Base-by-base conservation (phyloP, 345 rosid genomes). In the Arabis hirsuta region DNA sequence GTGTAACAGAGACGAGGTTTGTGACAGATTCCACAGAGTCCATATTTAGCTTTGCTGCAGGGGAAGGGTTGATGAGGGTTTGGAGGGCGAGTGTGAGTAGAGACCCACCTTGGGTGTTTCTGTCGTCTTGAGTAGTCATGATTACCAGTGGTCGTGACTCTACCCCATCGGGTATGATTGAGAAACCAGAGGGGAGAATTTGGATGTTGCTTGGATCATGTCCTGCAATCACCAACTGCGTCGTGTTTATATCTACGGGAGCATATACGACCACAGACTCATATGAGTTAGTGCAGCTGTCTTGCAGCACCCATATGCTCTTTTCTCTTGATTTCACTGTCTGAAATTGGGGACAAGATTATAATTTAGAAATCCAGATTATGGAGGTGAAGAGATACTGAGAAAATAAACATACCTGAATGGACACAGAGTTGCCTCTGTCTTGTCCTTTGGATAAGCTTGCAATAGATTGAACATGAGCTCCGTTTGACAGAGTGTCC, bases 121-220 rank as follows among this genome's bases (percentile, higher is more conserved):
- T 88, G 80, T 95, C 90, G 80, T 88, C 96, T 27, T 82, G 88
- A 82, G 85, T 80, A 1, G 98, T 86, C 72, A 86, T 87, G 82
- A 95, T 90, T 71, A 95, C 97, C 20, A 91, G 69, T 39, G 96
- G 94, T 60, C 99, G 81, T 3, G 97, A 87, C 74, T 95, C 99
- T 2, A 87, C 67, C 58, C 98, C 97, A 7, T 95, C 98, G 0
- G 97, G 96, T 36, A 95, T 91, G 76, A 95, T 88, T 2, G 98
- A 88, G 88, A 95, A 95, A 34, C 99, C 99, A 7, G 90, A 95
- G 14, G 99, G 98, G 59, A 95, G 80, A 59, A 88, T 63, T 2
- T 93, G 88, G 16, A 87, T 79, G 85, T 73, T 88, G 87, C 94
- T 88, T 12, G 99, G 87, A 82, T 95, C 96, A 16, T 96, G 91